These are phyloP conservation scores for Isabelozyma heimii DNA, from an alignment of 805 yeast species.

Conservation along the genomic window DNA sequence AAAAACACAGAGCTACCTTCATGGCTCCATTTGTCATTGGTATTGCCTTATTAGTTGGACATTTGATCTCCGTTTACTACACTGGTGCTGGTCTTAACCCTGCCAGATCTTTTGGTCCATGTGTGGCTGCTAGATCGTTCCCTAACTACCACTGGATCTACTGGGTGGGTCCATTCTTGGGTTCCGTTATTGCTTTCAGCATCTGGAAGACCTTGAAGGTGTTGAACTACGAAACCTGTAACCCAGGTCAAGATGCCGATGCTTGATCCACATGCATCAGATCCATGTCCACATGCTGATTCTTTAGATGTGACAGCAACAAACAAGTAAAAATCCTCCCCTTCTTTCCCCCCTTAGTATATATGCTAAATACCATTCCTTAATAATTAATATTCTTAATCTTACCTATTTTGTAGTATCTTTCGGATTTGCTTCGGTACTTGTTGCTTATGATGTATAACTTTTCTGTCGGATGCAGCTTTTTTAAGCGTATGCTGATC, in stretches of 20 bases:
- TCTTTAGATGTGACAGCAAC: no score
- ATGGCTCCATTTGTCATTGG: slow-evolving; percentile 86
- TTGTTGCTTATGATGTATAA: no score
- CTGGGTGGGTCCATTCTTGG: slow-evolving; percentile 86
- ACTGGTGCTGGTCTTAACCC: slow-evolving; percentile 94
- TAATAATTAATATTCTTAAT: no score
- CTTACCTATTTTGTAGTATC: no score
- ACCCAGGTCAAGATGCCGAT: slow-evolving; percentile 69
- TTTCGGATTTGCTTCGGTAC: no score
- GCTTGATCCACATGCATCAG: slow-evolving; percentile 13
- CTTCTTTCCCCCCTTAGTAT: no score
- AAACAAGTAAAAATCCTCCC: no score
- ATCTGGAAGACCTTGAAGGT: slow-evolving; percentile 66
- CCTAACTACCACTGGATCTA: slow-evolving; percentile 88
- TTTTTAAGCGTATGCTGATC: no score
- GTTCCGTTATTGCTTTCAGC: slow-evolving; percentile 62
- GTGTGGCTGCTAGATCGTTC: slow-evolving; percentile 68
- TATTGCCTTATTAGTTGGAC: slow-evolving; percentile 75
- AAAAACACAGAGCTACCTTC: slow-evolving; percentile 70
- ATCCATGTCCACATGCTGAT: no score
- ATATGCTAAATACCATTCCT: no score
- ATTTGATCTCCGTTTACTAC: slow-evolving; percentile 74
- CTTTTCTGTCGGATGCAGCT: no score
- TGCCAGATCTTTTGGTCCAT: slow-evolving; percentile 85
- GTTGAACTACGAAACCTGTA: slow-evolving; percentile 65